These are phyloP conservation scores for Vanrija pseudolonga DNA, from an alignment of 1,284 basidiomycete species.

Conservation along the genomic window DNA sequence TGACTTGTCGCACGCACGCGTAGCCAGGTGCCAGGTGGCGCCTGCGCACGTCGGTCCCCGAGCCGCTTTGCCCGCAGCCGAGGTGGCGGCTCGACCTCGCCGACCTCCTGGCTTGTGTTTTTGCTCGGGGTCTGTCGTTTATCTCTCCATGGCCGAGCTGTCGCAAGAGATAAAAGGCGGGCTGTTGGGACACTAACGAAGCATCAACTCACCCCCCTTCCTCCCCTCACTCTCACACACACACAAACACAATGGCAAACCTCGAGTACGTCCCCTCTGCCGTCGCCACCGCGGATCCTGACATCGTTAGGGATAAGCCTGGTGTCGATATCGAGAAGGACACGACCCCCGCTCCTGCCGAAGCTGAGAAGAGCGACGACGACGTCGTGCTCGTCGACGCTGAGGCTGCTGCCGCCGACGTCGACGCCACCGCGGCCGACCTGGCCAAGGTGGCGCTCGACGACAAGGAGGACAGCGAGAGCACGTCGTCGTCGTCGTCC, in stretches of 20 bases:
- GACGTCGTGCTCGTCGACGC: neutral
- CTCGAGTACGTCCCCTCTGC: slow-evolving; percentile 2
- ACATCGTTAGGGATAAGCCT: slow-evolving; percentile 18
- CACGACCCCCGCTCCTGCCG: neutral
- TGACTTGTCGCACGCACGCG: too few species aligned
- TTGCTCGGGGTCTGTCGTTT: too few species aligned
- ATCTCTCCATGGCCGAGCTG: too few species aligned
- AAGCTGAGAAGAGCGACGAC: neutral
- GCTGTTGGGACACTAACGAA: neutral
- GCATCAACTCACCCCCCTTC: neutral
- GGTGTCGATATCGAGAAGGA: neutral
- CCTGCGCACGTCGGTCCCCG: too few species aligned
- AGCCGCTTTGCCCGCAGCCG: too few species aligned
- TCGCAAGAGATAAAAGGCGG: slow-evolving; percentile 1
- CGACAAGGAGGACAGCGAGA: neutral
- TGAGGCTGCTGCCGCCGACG: neutral
- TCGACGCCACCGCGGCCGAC: neutral
- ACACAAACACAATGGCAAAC: neutral
- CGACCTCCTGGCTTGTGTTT: too few species aligned
- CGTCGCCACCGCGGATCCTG: neutral
- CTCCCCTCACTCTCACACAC: neutral
- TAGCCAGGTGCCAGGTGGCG: too few species aligned
- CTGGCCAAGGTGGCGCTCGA: neutral
- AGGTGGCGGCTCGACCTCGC: too few species aligned
- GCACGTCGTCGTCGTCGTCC: neutral